These are phyloP conservation scores for Aspergillus latus DNA, from an alignment of 2,329 filamentous ascomycete genomes.

Conservation along the genomic window DNA sequence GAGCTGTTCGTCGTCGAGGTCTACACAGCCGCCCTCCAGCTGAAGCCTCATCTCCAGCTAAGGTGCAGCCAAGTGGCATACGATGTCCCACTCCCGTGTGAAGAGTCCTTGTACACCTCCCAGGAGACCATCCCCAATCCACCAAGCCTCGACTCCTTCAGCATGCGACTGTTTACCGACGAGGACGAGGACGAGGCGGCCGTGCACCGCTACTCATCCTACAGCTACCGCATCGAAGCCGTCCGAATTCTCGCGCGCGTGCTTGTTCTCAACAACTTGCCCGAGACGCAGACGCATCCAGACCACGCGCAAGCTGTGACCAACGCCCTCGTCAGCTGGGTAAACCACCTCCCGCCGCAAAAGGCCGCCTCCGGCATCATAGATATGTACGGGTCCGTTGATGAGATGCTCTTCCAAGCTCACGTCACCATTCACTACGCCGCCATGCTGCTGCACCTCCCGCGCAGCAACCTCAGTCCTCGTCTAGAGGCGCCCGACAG, in stretches of 20 bases:
- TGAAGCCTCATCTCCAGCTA: slow-evolving; percentile 43
- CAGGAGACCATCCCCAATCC: slow-evolving; percentile 58
- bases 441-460: slow-evolving; percentile 72
- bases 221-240: slow-evolving; percentile 77
- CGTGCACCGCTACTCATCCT: slow-evolving; percentile 67
- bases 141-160: slow-evolving; percentile 53
- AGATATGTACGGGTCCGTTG: slow-evolving; percentile 66
- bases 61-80: slow-evolving; percentile 67
- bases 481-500: slow-evolving; percentile 18
- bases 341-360: slow-evolving; percentile 68
- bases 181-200: slow-evolving; percentile 45
- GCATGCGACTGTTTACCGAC: slow-evolving; percentile 65
- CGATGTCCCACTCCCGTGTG: slow-evolving; percentile 73
- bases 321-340: slow-evolving; percentile 66
- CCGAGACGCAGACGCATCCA: slow-evolving; percentile 35
- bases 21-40: slow-evolving; percentile 65
- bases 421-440: slow-evolving; percentile 44
- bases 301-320: slow-evolving; percentile 61
- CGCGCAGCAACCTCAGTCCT: slow-evolving; percentile 64
- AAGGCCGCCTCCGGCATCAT: slow-evolving; percentile 58
- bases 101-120: slow-evolving; percentile 60
- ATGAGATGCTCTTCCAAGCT: slow-evolving; percentile 57
- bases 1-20: slow-evolving; percentile 73
- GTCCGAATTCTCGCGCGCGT: slow-evolving; percentile 73
- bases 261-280: slow-evolving; percentile 50